Evolutionary conservation across 2,329 filamentous ascomycete species (phyloP), one percentile per base, ranked within the genome.

Genomic region (Trichoderma sp.): DNA sequence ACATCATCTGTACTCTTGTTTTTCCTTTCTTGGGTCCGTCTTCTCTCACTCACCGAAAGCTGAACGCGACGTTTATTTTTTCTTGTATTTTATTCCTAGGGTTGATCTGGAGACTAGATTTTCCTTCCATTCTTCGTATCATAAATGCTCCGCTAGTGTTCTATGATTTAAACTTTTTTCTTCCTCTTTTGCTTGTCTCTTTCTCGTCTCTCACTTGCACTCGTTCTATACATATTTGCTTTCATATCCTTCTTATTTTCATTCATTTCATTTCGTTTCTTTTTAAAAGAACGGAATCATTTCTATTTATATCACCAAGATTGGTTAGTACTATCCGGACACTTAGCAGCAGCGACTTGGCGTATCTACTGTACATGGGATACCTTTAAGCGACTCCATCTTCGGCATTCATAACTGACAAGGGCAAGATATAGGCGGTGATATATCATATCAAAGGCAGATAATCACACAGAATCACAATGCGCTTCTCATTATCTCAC

Each of bases 401-500:
- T 31, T 38, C 41, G n/a, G n/a, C n/a, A 29, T 56, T 2, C 60
- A 56, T 16, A 66, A 59, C 59, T 63, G 21, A 74, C 60, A 38
- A 41, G 71, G 62, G 38, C 18, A 21, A 66, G 9, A 31, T 41
- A 24, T 11, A 11, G 31, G 50, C 3, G 18, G 35, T n/a, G 50
- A 14, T 18, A 65, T 18, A 73, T 45, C 35, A 38, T 16, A 73
- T 45, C 35, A 38, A 41, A 60, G 3, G 1, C 27, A 21, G n/a
- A 35, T 33, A 21, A 21, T 4, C 2, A 6, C 21, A 35, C 18
- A 35, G 3, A 4, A 21, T 7, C 60, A 35, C n/a, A 76, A 77
- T 83, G 76, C 74, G 80, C 56, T 68, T 77, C 53, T 79, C 80
- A 60, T 63, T 81, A 62, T 77, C 77, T 80, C 33, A 76, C 75